Percentiles rank a stretch among this genome's conserved stretches.
Conservation (phyloP, 495 filamentous ascomycete species). For the Apodospora peruviana region DNA sequence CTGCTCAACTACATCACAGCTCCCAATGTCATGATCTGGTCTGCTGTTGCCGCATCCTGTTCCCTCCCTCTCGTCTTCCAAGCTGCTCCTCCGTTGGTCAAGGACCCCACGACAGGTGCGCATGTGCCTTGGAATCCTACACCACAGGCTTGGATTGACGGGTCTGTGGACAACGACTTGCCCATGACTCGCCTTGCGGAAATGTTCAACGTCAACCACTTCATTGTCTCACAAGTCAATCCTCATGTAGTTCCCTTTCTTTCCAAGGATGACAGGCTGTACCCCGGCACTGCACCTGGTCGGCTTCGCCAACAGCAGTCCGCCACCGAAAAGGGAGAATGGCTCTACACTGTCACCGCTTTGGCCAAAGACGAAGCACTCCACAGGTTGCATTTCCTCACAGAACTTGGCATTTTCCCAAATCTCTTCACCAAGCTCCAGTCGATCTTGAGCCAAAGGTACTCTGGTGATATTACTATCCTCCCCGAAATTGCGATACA, state of each 20-base stretch:
- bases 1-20: slow-evolving; percentile 90
- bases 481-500: slow-evolving; percentile 70
- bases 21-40: slow-evolving; percentile 94
- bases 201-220: slow-evolving; percentile 98
- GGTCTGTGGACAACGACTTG: slow-evolving; percentile 88
- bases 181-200: slow-evolving; percentile 88
- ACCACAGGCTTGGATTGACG: slow-evolving; percentile 83
- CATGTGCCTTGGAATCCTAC: slow-evolving; percentile 78
- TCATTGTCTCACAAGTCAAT: slow-evolving; percentile 95
- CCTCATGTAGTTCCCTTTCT: slow-evolving; percentile 91
- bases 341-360: slow-evolving; percentile 64
- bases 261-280: slow-evolving; percentile 59
- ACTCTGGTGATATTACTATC: slow-evolving; percentile 94
- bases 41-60: slow-evolving; percentile 90
- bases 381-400: slow-evolving; percentile 73
- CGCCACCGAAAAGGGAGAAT: slow-evolving; percentile 34
- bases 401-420: slow-evolving; percentile 79
- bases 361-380: slow-evolving; percentile 77
- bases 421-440: slow-evolving; percentile 72
- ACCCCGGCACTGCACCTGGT: slow-evolving; percentile 32
- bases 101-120: slow-evolving; percentile 75
- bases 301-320: slow-evolving; percentile 25
- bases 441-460: slow-evolving; percentile 81
- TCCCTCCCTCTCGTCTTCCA: slow-evolving; percentile 87
- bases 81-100: slow-evolving; percentile 69